phyloP scores from a whole-genome alignment of 1,284 basidiomycete genomes.

The Fistulinella cinereoalba region DNA sequence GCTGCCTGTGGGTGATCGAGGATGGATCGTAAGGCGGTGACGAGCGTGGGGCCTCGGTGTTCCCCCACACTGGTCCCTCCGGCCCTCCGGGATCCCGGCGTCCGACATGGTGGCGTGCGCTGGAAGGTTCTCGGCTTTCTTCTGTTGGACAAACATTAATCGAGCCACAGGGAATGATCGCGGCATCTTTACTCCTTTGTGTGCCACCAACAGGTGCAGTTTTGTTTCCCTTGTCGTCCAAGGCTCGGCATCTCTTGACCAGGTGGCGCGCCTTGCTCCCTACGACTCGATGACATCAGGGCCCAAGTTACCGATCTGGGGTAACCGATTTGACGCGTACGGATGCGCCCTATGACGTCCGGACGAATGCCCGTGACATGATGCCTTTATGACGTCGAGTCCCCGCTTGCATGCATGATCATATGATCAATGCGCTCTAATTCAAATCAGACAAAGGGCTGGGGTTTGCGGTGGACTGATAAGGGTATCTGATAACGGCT shows the following conservation, averaged over 20 bases:
- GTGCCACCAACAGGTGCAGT: no score
- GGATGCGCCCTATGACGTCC: not conserved
- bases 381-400: not conserved
- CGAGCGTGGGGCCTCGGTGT: not conserved
- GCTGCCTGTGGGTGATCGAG: conserved; percentile 10
- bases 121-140: no score
- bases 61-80: not conserved
- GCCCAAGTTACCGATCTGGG: not conserved
- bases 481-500: no score
- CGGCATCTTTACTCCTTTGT: no score
- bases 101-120: no score
- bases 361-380: not conserved
- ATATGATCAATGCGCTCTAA: not conserved
- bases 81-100: not conserved
- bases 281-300: not conserved
- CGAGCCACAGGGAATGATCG: no score
- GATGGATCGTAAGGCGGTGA: conserved; percentile 2
- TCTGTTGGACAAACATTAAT: no score
- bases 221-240: no score
- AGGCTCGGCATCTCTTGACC: no score
- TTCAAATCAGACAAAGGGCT: not conserved
- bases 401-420: not conserved
- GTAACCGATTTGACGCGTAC: not conserved
- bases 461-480: no score
- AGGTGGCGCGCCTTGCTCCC: no score